Evolutionary conservation across 306 rosid species (phyloP), one percentile per base, ranked within the genome.

Genomic region (Begonia loranthoides): DNA sequence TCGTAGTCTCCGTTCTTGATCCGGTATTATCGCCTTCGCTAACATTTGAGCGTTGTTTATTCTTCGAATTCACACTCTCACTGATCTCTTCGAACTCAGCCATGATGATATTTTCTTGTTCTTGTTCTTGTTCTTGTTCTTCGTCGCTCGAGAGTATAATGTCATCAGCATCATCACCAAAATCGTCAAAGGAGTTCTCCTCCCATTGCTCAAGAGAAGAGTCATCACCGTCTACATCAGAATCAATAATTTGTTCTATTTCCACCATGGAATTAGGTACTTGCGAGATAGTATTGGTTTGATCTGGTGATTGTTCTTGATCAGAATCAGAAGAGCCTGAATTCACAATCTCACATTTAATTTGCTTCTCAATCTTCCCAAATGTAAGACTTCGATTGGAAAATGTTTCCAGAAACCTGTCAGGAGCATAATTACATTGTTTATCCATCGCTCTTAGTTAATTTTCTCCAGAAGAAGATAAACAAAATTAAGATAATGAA

Each of bases 301-400:
- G 62, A 46, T 50, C 45, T 15, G 51, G 58, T 17, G 65, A 56
- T 49, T 50, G 54, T 17, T 15, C 63, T 56, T 49, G 36, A 54
- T 45, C 56, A 15, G 77, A 70, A 50, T 71, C 73, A 15, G 62
- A 66, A 46, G 72, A 53, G 52, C 11, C 19, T 49, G 48, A 51
- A 59, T 78, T 50, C 41, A 72, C 55, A 55, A 79, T 50, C 75
- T 85, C 95, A 1, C 92, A 90, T 60, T 64, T 82, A 73, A 85
- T 78, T 69, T 60, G 74, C 73, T 80, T 90, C 79, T 82, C 78
- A 66, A 82, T 59, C 69, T 86, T 85, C 13, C 95, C 97, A 74
- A 78, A 82, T 19, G 63, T 48, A 44, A 85, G 59, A 46, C 45
- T 68, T 63, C 73, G 83, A 38, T 66, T 63, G 10, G 85, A 76